Evolutionary conservation across 1,284 basidiomycete genomes (phyloP), one percentile per base, ranked within the genome.

Genomic region (Leccinum fallax): DNA sequence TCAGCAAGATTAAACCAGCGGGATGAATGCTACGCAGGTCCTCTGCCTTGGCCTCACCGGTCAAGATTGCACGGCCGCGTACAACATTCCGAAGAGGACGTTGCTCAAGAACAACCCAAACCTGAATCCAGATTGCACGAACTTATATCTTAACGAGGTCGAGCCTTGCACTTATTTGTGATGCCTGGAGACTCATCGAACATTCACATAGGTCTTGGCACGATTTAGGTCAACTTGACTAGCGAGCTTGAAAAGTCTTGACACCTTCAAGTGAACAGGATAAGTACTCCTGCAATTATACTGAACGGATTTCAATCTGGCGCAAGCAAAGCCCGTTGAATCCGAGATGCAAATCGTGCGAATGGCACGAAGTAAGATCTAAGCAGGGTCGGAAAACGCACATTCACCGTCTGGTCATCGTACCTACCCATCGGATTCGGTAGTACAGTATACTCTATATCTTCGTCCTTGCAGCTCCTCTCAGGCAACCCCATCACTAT

Each of bases 101-200:
- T 73, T 88, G 38, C 64, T 75, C 48, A 69, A 75, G 30, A 87
- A 87, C 73, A 87, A 87, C 74, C 85, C 83, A 8, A 83, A 85
- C 64, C 65, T 88, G 54, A 69, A 82, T 68, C 60, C 68, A 7
- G 69, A 54, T 4, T 87, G 85, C 74, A 74, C 71, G 32, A 84
- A 85, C 72, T 77, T 85, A 26, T 81, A 81, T 67, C 67, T 75
- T 48, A 75, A 68, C 58, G 81, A 83, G 76, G 71, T 75, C 19
- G 28, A 19, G 8, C n/a, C 53, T 56, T 62, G 2, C 21, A 15
- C 15, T 10, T 36, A 0, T 11, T 30, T 11, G 9, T 24, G n/a
- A 30, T 32, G 16, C n/a, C 21, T 11, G 3, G 24, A 58, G n/a
- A 46, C 52, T 64, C 34, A 71, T 46, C 2, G 16, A 46, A 24